phyloP scores from a whole-genome alignment of 2,329 filamentous ascomycete species.

The Xylaria sp. region DNA sequence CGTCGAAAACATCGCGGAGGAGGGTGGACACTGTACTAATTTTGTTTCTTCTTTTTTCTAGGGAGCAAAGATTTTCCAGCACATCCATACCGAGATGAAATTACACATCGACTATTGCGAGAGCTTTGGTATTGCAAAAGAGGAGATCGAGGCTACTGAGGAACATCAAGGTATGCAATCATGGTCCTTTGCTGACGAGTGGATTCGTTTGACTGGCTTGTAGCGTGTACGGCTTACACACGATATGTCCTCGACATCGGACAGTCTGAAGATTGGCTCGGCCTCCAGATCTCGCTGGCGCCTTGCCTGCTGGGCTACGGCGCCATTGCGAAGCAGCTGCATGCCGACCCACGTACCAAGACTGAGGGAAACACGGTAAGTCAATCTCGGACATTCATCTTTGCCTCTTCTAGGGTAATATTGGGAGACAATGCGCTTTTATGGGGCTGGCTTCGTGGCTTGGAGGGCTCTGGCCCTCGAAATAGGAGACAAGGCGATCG shows the following conservation, averaged over 20 bases:
- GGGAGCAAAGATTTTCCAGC: conserved; percentile 76
- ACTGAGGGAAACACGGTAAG: conserved; percentile 67
- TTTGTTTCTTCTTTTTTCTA: conserved; percentile 43
- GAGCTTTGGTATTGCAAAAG: conserved; percentile 78
- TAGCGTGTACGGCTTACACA: conserved; percentile 73
- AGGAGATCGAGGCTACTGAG: conserved; percentile 76
- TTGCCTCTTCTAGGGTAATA: not conserved
- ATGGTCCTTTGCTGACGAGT: not conserved
- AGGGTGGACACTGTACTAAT: not conserved
- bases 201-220: not conserved
- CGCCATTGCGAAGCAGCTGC: conserved; percentile 77
- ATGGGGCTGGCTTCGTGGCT: not conserved
- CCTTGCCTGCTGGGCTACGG: conserved; percentile 93
- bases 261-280: conserved; percentile 87
- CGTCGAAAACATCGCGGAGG: conserved; percentile 40
- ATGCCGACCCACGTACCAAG: conserved; percentile 68
- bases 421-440: not conserved
- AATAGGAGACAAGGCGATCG: not conserved
- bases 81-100: conserved; percentile 81
- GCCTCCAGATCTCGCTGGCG: conserved; percentile 83
- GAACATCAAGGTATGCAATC: conserved; percentile 73
- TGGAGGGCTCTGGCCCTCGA: not conserved
- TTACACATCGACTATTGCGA: conserved; percentile 86
- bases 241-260: conserved; percentile 89
- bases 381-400: not conserved